phyloP scores from a whole-genome alignment of 2,329 filamentous ascomycete genomes.

The Verticillium tricorpus region DNA sequence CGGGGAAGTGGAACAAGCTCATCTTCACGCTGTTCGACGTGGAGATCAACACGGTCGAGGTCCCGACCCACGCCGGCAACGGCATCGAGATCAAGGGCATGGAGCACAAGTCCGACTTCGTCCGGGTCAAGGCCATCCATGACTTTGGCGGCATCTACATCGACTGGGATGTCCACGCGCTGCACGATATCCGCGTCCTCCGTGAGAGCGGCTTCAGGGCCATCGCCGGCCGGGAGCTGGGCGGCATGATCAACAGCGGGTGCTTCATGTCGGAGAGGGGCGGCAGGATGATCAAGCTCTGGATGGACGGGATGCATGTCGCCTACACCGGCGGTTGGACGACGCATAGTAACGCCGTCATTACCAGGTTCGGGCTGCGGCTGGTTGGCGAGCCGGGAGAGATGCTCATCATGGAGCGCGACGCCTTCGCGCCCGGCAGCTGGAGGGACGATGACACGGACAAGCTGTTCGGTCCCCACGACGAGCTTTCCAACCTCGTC shows the following conservation, averaged over 20 bases:
- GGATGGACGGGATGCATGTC: slow-evolving; percentile 19
- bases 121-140: slow-evolving; percentile 12
- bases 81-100: background rate
- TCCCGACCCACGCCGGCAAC: background rate
- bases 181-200: slow-evolving; percentile 3
- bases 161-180: slow-evolving; percentile 15
- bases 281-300: slow-evolving; percentile 12
- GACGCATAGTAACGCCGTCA: slow-evolving; percentile 20
- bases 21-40: slow-evolving; percentile 17
- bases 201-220: slow-evolving; percentile 11
- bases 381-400: slow-evolving; percentile 29
- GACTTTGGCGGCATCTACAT: slow-evolving; percentile 19
- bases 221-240: slow-evolving; percentile 12
- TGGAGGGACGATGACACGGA: slow-evolving; percentile 11
- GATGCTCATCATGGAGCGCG: slow-evolving; percentile 18
- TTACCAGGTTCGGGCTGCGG: slow-evolving; percentile 36
- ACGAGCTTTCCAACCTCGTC: slow-evolving; percentile 4
- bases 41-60: slow-evolving; percentile 6
- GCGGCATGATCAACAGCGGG: slow-evolving; percentile 15
- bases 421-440: slow-evolving; percentile 18
- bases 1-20: slow-evolving; percentile 18
- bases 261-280: slow-evolving; percentile 17
- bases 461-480: slow-evolving; percentile 13
- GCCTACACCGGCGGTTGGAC: slow-evolving; percentile 22
- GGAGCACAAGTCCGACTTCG: slow-evolving; percentile 9